phyloP scores from a whole-genome alignment of 352 stramenopile species.

The Paralagenidium karlingii region DNA sequence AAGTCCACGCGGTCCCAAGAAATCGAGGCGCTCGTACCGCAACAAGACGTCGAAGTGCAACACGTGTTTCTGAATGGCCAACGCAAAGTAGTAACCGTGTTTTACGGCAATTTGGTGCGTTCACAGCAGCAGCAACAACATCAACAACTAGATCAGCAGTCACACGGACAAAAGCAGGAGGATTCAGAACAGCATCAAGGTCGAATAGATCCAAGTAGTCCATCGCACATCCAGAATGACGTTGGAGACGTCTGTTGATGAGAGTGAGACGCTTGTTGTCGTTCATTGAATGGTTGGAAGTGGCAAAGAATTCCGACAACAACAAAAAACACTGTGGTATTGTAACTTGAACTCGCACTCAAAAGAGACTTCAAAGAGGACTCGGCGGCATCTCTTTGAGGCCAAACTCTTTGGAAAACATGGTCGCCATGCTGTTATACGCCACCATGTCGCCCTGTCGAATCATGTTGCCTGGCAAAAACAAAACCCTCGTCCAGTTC shows the following conservation, averaged over 20 bases:
- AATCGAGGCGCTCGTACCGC: conserved; percentile 30
- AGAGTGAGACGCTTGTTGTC: too few species aligned
- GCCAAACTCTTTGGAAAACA: conserved; percentile 86
- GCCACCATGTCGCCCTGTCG: conserved; percentile 81
- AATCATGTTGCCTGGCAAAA: conserved; percentile 81
- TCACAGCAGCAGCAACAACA: too few species aligned
- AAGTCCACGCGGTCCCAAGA: conserved; percentile 41
- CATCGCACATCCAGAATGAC: too few species aligned
- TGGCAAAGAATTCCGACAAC: too few species aligned
- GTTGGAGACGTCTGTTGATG: too few species aligned
- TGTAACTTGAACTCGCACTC: too few species aligned
- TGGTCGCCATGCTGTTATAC: conserved; percentile 84
- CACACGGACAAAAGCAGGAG: too few species aligned
- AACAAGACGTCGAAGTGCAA: conserved; percentile 57
- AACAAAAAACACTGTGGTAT: too few species aligned
- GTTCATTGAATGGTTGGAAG: too few species aligned
- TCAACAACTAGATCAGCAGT: too few species aligned
- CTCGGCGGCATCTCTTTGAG: conserved; percentile 51
- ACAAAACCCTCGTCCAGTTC: conserved; percentile 19
- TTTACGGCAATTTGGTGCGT: conserved; percentile 50
- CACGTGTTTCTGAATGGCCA: conserved; percentile 70
- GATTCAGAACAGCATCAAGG: too few species aligned
- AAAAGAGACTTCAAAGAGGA: conserved; percentile 31
- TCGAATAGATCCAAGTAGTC: too few species aligned
- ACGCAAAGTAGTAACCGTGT: conserved; percentile 70